Percentiles rank a stretch among this genome's conserved stretches.
phyloP scores from a whole-genome alignment of 2,329 filamentous ascomycete genomes.

The Botryotinia calthae region DNA sequence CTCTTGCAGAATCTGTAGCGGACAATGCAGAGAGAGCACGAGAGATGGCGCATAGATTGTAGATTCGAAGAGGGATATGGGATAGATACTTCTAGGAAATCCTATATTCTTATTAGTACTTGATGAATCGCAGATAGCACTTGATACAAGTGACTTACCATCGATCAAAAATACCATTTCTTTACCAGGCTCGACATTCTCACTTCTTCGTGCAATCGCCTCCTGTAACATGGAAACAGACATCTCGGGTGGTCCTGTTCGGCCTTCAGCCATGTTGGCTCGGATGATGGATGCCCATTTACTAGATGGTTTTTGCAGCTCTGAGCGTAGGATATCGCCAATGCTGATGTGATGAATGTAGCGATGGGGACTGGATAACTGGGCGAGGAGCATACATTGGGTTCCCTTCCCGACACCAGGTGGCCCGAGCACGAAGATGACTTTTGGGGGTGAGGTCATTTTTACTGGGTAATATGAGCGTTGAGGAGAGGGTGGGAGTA shows the following conservation, averaged over 20 bases:
- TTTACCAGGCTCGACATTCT: not conserved
- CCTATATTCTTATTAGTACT: not conserved
- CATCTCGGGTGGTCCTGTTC: conserved; percentile 4
- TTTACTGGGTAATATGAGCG: not conserved
- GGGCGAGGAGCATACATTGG: not conserved
- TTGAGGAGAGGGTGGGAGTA: not conserved
- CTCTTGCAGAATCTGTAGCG: not conserved
- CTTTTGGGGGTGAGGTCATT: not conserved
- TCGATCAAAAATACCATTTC: conserved; percentile 1
- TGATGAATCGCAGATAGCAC: not conserved
- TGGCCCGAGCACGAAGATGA: not conserved
- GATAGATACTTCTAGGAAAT: not conserved
- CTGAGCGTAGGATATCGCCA: not conserved
- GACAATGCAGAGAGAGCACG: not conserved
- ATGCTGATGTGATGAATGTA: conserved; percentile 6
- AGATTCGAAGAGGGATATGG: not conserved
- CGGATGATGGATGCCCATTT: conserved; percentile 5
- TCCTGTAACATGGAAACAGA: not conserved
- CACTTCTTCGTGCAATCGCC: not conserved
- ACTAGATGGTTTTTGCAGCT: not conserved
- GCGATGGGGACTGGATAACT: not conserved
- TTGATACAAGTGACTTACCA: not conserved
- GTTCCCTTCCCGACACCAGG: conserved; percentile 14
- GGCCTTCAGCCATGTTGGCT: conserved; percentile 4
- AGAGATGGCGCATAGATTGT: not conserved